Evolutionary conservation across 768 basidiomycete genomes (phyloP), one percentile per base, ranked within the genome.

Genomic region (Boletus subcaerulescens): DNA sequence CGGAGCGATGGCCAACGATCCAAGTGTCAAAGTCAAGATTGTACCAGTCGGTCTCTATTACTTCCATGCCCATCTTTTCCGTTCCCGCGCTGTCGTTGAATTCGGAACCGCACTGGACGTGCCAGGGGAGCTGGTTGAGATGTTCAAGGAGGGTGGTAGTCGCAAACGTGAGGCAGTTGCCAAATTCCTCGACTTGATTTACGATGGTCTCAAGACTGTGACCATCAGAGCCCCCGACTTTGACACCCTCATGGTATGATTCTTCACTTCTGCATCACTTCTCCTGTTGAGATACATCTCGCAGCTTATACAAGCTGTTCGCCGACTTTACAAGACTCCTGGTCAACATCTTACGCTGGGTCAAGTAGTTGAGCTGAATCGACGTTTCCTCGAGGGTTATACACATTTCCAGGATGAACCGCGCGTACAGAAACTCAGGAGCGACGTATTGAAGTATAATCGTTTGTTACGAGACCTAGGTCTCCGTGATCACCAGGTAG

Each of bases 161-260:
- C 80, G 86, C 64, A 99, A 98, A 74, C 77, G 93, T 55, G 90
- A 95, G 63, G 96, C 97, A 1, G 92, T 94, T 45, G 79, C 85
- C 17, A 89, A 89, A 65, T 83, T 98, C 60, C 76, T 99, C 59
- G 89, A 98, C 60, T 74, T 97, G 52, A 87, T 97, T 49, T 97
- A 96, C 63, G 91, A 98, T 63, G 89, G 83, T 22, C 75, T 99
- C 61, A 95, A 98, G 75, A 95, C 94, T 0, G 97, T 99, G 39
- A 99, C 97, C 0, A 82, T 98, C 51, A 80, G 95, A 53, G 93
- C 94, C 17, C 94, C 96, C 3, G 97, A 99, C 69, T 98, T 92
- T 69, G 97, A 99, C 61, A 98, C 96, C 2, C 79, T 99, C 47
- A 97, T 98, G 93, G 97, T 91, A 61, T 52, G 82, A 68, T n/a